Base-by-base conservation (phyloP, 352 stramenopile species). In the Chrysophaeum taylorii region DNA sequence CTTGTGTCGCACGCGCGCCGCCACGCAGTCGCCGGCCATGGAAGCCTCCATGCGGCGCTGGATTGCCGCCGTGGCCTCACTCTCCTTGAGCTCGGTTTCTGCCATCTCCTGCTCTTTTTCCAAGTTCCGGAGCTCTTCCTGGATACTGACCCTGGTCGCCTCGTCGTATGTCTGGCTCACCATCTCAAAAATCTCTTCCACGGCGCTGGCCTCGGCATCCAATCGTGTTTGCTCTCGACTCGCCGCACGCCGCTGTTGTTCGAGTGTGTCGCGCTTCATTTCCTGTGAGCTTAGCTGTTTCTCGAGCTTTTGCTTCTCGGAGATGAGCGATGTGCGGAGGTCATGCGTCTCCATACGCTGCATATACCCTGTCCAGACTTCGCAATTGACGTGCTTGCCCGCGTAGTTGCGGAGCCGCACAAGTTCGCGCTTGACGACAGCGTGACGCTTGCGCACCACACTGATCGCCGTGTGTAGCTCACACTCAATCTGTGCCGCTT, bases 311-410 rank as follows among this genome's bases (percentile, higher is more conserved):
- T 23, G 12, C 18, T 70, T 33, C 50, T 79, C 74, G 9, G 43
- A 53, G 2, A n/a, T 57, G 5, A 79, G 52, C 36, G 70, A 53
- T 25, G 64, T 67, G 31, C 64, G 53, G 39, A 78, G 53, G 38
- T 78, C 73, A 14, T 72, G 9, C 0, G 66, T 69, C 1, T 42
- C 25, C 52, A 75, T 75, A 27, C 73, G 63, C 66, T 78, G 73
- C 48, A 78, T 71, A 23, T 78, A 71, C 39, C 73, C 73, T 14
- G 50, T 68, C 71, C 71, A 78, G 37, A 78, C 45, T 31, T 78
- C 73, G 36, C 71, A 73, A 48, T 78, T 71, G 33, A 78, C 68
- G 38, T 78, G 67, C 29, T 76, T 52, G 36, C 42, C 72, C 39
- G 71, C 71, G 53, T 78, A 50, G 25, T 39, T 15, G 12, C 36